phyloP scores from a whole-genome alignment of 1,284 basidiomycete genomes.

The Puccinia hordei region DNA sequence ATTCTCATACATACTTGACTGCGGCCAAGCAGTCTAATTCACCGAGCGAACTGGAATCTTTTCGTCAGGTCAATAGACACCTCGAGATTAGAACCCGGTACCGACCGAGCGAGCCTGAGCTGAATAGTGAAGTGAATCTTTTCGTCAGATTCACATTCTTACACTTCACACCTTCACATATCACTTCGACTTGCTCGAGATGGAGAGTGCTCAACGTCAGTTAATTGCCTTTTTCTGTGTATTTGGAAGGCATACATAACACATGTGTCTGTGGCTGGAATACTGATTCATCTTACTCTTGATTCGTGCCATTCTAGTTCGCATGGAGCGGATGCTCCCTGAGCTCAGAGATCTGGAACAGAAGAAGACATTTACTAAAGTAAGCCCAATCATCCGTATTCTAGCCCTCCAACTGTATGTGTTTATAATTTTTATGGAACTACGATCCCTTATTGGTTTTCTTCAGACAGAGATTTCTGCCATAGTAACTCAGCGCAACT shows the following conservation, averaged over 20 bases:
- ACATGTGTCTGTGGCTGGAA: no score
- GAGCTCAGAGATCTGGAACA: constrained; percentile 50
- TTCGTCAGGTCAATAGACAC: no score
- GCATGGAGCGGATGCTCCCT: constrained; percentile 50
- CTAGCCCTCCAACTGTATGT: background rate
- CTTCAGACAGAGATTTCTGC: constrained; percentile 48
- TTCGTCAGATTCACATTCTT: no score
- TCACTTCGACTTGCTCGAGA: background rate
- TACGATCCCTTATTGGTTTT: background rate
- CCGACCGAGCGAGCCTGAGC: no score
- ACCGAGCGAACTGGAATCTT: no score
- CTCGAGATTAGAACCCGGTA: no score
- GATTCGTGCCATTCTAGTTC: constrained; percentile 29
- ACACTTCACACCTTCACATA: no score
- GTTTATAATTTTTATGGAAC: background rate
- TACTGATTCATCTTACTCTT: background rate
- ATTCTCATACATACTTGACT: no score
- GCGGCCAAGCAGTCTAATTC: no score
- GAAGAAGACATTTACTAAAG: constrained; percentile 49
- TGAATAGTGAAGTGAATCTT: no score
- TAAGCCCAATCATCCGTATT: background rate
- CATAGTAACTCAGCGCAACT: constrained; percentile 44
- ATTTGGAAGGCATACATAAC: no score
- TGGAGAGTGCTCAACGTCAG: constrained; percentile 51
- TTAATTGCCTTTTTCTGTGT: no score